Conservation (phyloP, 1,284 basidiomycete species). For the Ganoderma sp. region DNA sequence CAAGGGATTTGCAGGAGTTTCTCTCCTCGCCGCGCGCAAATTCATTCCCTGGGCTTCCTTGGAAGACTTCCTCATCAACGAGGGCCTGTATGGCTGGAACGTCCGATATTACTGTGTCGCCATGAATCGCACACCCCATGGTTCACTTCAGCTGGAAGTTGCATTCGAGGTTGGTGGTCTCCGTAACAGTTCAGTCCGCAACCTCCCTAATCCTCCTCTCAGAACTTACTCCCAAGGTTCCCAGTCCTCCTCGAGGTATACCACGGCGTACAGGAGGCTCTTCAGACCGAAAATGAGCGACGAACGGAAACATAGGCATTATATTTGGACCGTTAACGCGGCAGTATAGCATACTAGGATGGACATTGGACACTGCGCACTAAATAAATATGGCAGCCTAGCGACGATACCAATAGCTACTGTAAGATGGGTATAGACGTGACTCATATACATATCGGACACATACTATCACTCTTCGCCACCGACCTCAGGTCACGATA, state of each 20-base stretch:
- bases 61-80: slow-evolving; percentile 73
- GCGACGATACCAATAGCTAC: slow-evolving; percentile 1
- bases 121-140: slow-evolving; percentile 44
- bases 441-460: slow-evolving; percentile 1
- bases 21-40: slow-evolving; percentile 52
- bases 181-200: slow-evolving; percentile 1
- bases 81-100: slow-evolving; percentile 72
- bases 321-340: not conserved
- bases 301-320: not conserved
- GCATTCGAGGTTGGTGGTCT: slow-evolving; percentile 55
- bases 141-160: slow-evolving; percentile 48
- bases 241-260: slow-evolving; percentile 65
- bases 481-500: slow-evolving; percentile 1
- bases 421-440: not conserved
- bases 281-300: slow-evolving; percentile 19
- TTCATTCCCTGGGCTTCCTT: slow-evolving; percentile 65
- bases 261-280: slow-evolving; percentile 54
- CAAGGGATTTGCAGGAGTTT: slow-evolving; percentile 55
- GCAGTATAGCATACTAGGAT: slow-evolving; percentile 4
- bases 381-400: slow-evolving; percentile 8
- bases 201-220: not conserved
- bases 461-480: not conserved
- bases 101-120: slow-evolving; percentile 70
- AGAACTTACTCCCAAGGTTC: slow-evolving; percentile 72
- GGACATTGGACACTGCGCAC: slow-evolving; percentile 1